phyloP scores from a whole-genome alignment of 2,329 filamentous ascomycete genomes.

The Hypoxylon sp. region DNA sequence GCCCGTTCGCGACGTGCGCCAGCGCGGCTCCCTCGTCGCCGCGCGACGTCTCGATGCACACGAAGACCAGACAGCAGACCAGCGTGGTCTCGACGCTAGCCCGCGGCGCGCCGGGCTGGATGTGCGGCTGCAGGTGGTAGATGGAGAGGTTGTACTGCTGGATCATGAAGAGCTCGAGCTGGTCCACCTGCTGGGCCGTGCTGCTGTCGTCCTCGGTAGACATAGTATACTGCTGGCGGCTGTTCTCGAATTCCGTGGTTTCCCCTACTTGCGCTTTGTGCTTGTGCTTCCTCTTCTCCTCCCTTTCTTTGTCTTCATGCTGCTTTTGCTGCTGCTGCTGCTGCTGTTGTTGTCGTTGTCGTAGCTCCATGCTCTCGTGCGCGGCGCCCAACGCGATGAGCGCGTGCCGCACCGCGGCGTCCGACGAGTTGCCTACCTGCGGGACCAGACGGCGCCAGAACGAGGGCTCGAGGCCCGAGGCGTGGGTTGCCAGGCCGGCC shows the following conservation, averaged over 20 bases:
- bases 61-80: slow-evolving; percentile 47
- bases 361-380: slow-evolving; percentile 38
- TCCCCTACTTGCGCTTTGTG: background rate
- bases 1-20: slow-evolving; percentile 44
- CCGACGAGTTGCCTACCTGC: slow-evolving; percentile 42
- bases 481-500: slow-evolving; percentile 43
- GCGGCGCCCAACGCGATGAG: slow-evolving; percentile 48
- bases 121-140: slow-evolving; percentile 44
- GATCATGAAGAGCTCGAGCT: slow-evolving; percentile 50
- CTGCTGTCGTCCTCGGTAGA: slow-evolving; percentile 11
- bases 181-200: slow-evolving; percentile 20
- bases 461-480: slow-evolving; percentile 39
- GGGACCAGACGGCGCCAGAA: slow-evolving; percentile 47
- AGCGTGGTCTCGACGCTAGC: slow-evolving; percentile 45
- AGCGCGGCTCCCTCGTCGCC: slow-evolving; percentile 41
- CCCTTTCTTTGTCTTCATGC: background rate
- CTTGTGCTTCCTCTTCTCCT: background rate
- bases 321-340: background rate
- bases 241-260: too few species aligned
- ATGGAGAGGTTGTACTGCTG: slow-evolving; percentile 52
- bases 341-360: slow-evolving; percentile 7
- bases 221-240: slow-evolving; percentile 1
- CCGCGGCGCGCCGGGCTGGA: slow-evolving; percentile 31
- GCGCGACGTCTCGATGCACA: slow-evolving; percentile 45
- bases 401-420: slow-evolving; percentile 47